Percentiles rank a stretch among this genome's conserved stretches.
Evolutionary conservation across 1,284 basidiomycete genomes (phyloP).

Genomic region (Ceratobasidium sp.): DNA sequence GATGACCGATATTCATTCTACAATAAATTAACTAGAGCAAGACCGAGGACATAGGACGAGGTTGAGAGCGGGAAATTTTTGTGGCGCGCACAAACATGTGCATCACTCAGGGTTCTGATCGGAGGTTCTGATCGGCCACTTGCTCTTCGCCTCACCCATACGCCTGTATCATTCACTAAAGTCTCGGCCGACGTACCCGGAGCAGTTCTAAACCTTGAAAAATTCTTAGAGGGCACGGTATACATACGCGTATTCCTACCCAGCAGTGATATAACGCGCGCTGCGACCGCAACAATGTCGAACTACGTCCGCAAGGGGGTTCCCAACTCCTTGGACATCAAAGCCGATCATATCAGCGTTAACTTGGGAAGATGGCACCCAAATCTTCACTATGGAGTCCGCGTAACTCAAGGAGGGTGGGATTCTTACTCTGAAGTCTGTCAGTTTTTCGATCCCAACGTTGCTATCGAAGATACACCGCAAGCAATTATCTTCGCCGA

Average conservation of each 20-base stretch:
- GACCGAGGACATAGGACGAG: not conserved
- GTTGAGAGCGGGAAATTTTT: constrained; percentile 38
- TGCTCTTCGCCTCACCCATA: no score
- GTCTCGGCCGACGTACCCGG: no score
- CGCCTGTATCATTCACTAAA: no score
- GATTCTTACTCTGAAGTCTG: not conserved
- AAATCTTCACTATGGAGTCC: not conserved
- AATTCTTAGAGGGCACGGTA: no score
- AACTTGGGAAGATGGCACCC: not conserved
- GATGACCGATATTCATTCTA: constrained; percentile 92
- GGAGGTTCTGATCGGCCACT: no score
- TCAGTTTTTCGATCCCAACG: not conserved
- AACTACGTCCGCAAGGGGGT: not conserved
- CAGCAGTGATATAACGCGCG: not conserved
- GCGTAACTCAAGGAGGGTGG: not conserved
- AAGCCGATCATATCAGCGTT: not conserved
- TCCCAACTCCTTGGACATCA: not conserved
- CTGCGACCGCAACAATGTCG: not conserved
- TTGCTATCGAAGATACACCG: not conserved
- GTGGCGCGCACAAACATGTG: constrained; percentile 40
- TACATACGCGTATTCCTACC: not conserved
- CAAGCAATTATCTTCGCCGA: constrained; percentile 17
- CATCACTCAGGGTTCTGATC: constrained; percentile 41
- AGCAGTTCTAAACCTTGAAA: no score
- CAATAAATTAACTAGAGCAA: constrained; percentile 25